A percentile compares a stretch with the other conserved stretches of the same genome.
Evolutionary conservation across 2,329 filamentous ascomycete genomes (phyloP).

Genomic region (Trichoderma koningiopsis): DNA sequence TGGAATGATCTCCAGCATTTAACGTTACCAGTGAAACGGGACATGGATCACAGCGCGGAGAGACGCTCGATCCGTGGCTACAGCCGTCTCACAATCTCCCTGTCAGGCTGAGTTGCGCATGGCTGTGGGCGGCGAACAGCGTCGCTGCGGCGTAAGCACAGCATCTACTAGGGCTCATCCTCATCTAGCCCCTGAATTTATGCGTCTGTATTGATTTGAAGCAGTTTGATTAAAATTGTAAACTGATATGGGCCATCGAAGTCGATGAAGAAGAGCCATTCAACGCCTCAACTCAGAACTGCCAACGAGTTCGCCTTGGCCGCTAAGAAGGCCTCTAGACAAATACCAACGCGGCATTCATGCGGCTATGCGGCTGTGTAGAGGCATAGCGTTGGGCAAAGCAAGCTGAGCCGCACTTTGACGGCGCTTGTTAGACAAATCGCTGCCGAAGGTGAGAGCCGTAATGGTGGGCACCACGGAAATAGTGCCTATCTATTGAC

Average conservation of each 20-base stretch:
- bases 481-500: not conserved
- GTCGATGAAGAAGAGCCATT: conserved; percentile 27
- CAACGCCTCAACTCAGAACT: conserved; percentile 29
- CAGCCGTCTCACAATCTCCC: conserved; percentile 18
- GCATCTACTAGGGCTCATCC: conserved; percentile 35
- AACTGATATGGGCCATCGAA: conserved; percentile 31
- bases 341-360: conserved; percentile 32
- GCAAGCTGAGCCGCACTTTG: not conserved
- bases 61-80: not conserved
- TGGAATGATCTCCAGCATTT: conserved; percentile 26
- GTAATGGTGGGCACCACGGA: not conserved
- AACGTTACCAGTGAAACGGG: conserved; percentile 7
- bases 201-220: conserved; percentile 29
- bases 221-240: conserved; percentile 27
- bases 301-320: not conserved
- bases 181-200: conserved; percentile 28
- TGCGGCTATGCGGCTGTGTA: conserved; percentile 33
- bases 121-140: conserved; percentile 30
- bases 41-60: conserved; percentile 31
- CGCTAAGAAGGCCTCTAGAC: conserved; percentile 20
- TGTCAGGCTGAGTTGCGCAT: conserved; percentile 10
- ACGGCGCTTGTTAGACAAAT: not conserved
- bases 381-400: not conserved
- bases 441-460: no score
- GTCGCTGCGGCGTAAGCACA: conserved; percentile 8